Percentiles rank a stretch among this genome's conserved stretches.
Evolutionary conservation across 1,284 basidiomycete species (phyloP).

Genomic region (Ganoderma sinense): DNA sequence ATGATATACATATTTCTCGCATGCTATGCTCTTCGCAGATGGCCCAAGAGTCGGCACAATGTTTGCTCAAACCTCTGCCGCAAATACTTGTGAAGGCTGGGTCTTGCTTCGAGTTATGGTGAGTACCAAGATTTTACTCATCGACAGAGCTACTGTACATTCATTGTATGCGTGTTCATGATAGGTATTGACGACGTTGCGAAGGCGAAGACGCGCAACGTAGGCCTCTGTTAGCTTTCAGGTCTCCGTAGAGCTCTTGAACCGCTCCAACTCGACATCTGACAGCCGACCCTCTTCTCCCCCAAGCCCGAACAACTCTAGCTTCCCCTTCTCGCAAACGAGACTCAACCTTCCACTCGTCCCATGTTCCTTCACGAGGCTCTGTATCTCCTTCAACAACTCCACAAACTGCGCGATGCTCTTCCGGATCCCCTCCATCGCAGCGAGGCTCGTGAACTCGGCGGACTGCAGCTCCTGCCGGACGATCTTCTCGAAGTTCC

Average conservation of each 20-base stretch:
- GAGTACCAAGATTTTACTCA: neutral
- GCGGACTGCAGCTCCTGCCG: constrained; percentile 48
- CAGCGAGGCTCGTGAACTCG: constrained; percentile 31
- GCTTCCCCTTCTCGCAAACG: constrained; percentile 25
- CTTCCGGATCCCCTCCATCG: constrained; percentile 39
- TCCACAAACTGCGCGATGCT: constrained; percentile 48
- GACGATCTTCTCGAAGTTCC: constrained; percentile 48
- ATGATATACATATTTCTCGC: neutral
- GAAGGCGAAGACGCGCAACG: neutral
- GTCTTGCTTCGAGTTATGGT: neutral
- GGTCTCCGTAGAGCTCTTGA: neutral
- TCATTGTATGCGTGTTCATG: neutral
- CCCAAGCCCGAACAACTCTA: constrained; percentile 15
- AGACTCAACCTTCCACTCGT: constrained; percentile 45
- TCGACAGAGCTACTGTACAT: neutral
- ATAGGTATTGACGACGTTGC: neutral
- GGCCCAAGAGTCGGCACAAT: neutral
- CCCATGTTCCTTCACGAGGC: constrained; percentile 51
- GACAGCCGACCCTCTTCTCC: constrained; percentile 15
- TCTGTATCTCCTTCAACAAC: constrained; percentile 52
- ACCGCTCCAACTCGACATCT: constrained; percentile 17
- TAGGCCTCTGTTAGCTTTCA: neutral
- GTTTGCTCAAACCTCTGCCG: neutral
- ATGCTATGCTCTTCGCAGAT: neutral
- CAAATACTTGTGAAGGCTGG: neutral